phyloP scores from a whole-genome alignment of 2,329 filamentous ascomycete species.

The Alternaria angustiovoidea region DNA sequence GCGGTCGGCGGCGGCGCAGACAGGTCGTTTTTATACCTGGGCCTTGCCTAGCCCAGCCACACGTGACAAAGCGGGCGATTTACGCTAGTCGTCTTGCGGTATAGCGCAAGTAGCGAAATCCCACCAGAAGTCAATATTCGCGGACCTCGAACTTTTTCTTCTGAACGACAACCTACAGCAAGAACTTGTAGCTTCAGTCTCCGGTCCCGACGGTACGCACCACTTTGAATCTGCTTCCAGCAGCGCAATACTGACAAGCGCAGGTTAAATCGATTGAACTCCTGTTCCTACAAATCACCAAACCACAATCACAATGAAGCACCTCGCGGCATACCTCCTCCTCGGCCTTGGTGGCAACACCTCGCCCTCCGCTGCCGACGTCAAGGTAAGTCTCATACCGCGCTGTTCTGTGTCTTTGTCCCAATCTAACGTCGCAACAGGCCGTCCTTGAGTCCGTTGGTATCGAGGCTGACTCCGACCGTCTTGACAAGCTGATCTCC shows the following conservation, averaged over 20 bases:
- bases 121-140: conserved; percentile 27
- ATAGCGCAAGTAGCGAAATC: conserved; percentile 18
- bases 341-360: conserved; percentile 92
- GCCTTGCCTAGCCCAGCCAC: conserved; percentile 19
- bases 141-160: conserved; percentile 42
- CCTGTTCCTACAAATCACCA: conserved; percentile 67
- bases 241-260: conserved; percentile 29
- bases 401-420: neutral
- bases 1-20: conserved; percentile 35
- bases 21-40: conserved; percentile 31
- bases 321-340: conserved; percentile 99
- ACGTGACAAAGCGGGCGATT: conserved; percentile 23
- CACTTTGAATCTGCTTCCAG: neutral
- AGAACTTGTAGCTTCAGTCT: conserved; percentile 99
- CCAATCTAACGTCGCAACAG: conserved; percentile 56
- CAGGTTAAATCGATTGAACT: conserved; percentile 90
- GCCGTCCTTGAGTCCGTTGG: conserved; percentile 91
- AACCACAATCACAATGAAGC: conserved; percentile 85
- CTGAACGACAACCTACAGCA: conserved; percentile 39
- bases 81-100: conserved; percentile 9
- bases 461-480: conserved; percentile 87
- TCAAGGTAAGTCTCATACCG: conserved; percentile 57
- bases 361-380: conserved; percentile 82
- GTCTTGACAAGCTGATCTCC: conserved; percentile 83
- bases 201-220: conserved; percentile 79